Percentiles rank a stretch among this genome's conserved stretches.
Conservation (phyloP, 441 rosid genomes). For the Adansonia grandidieri region DNA sequence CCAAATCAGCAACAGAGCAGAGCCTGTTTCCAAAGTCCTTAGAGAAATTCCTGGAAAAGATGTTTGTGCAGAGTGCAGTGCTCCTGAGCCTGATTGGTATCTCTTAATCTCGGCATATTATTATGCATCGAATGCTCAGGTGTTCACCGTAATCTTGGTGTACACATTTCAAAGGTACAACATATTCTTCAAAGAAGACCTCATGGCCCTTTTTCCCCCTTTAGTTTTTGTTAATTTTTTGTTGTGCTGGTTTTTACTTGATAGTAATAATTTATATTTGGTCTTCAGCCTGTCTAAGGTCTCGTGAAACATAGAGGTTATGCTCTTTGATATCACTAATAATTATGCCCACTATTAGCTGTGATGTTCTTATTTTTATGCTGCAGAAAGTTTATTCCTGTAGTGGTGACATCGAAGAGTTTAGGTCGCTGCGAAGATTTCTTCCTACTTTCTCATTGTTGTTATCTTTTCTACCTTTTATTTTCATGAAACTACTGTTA, state of each 20-base stretch:
- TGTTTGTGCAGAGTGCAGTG: slow-evolving; percentile 85
- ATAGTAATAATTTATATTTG: not conserved
- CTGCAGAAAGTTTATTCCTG: not conserved
- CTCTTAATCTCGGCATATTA: slow-evolving; percentile 85
- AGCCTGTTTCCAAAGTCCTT: slow-evolving; percentile 55
- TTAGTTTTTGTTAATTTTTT: not conserved
- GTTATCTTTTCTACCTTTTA: not conserved
- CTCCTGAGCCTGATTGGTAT: slow-evolving; percentile 91
- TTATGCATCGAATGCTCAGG: slow-evolving; percentile 96
- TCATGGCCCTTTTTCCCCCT: not conserved
- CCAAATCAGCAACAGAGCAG: slow-evolving; percentile 36
- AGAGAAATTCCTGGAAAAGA: slow-evolving; percentile 84
- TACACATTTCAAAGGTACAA: slow-evolving; percentile 89
- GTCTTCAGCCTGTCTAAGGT: not conserved
- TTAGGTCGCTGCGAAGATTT: not conserved
- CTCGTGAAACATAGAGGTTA: not conserved
- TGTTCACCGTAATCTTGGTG: slow-evolving; percentile 93
- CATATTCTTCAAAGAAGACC: slow-evolving; percentile 17
- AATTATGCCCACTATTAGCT: not conserved
- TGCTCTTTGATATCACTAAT: not conserved
- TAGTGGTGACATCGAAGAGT: not conserved
- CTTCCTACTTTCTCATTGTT: not conserved
- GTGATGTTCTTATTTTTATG: not conserved
- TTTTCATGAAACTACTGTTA: not conserved
- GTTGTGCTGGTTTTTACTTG: not conserved